These are phyloP conservation scores for Mikania micrantha DNA, from an alignment of 129 eudicot species.

Conservation along the genomic window DNA sequence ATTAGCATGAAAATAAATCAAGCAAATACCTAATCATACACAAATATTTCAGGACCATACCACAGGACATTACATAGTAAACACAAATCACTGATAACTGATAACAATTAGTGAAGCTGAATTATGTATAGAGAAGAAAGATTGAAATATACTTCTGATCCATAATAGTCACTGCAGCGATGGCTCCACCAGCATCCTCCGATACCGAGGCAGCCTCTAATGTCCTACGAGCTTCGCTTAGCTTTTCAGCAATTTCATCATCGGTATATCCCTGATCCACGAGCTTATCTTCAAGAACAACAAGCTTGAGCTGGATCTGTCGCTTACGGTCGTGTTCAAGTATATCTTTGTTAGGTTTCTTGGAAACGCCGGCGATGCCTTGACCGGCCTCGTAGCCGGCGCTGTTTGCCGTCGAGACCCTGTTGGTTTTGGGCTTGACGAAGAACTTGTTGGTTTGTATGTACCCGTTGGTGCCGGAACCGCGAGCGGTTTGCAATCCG, in stretches of 20 bases:
- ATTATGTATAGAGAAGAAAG: not conserved
- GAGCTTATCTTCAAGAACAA: constrained; percentile 73
- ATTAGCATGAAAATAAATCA: not conserved
- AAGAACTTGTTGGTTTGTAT: constrained; percentile 79
- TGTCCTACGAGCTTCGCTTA: constrained; percentile 52
- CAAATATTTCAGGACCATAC: not conserved
- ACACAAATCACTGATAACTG: not conserved
- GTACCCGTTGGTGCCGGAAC: constrained; percentile 95
- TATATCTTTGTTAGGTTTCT: constrained; percentile 64
- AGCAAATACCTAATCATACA: not conserved
- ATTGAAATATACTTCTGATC: constrained; percentile 14
- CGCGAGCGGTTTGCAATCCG: constrained; percentile 86
- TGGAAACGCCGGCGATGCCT: constrained; percentile 69
- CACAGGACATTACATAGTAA: not conserved
- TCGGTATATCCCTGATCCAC: constrained; percentile 79
- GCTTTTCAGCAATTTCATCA: constrained; percentile 52
- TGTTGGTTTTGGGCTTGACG: constrained; percentile 49
- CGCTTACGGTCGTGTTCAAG: constrained; percentile 95
- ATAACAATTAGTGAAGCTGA: not conserved
- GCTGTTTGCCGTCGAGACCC: constrained; percentile 25
- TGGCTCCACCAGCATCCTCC: constrained; percentile 41
- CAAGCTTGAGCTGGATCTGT: constrained; percentile 77
- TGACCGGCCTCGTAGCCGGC: constrained; percentile 59
- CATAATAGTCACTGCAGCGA: constrained; percentile 9
- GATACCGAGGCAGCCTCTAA: constrained; percentile 58